Base-by-base conservation (phyloP, 2,329 filamentous ascomycete genomes). In the Stachybotrys chartarum region DNA sequence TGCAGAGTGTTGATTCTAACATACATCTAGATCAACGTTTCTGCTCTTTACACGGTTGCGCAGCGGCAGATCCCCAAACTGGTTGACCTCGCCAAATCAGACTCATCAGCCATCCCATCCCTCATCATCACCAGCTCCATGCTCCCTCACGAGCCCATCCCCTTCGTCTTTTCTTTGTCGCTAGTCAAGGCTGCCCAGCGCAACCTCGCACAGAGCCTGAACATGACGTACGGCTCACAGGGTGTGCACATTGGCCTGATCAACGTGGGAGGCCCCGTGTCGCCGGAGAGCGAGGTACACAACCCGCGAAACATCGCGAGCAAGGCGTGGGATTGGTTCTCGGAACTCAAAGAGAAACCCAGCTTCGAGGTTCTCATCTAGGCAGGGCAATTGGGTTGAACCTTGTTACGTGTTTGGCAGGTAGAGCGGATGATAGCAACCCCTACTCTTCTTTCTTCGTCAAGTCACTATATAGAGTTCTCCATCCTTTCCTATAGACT, bases 151-250 rank as follows among this genome's bases (percentile, higher is more conserved):
- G 67, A 76, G 30, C 79, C 79, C 0, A 61, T 74, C 1, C 74
- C 77, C 4, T 64, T 72, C 30, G 65, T 80, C 0, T 76, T 82
- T 18, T 76, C 75, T 0, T 66, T 82, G 6, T 78, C 75, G 2
- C 67, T 80, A 54, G 71, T 71, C 49, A 82, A 82, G 61, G 75
- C 78, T 1, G 72, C 78, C 0, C 79, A 83, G 67, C 66, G 74
- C 17, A 80, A 77, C 47, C 63, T 82, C 60, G 70, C 79, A 10
- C 65, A 76, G 55, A 75, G 69, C 16, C 64, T 82, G 59, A 61
- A 68, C 24, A 66, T 68, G 54, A 71, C 71, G 8, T 79, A 74
- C 54, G 58, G 53, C 0, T 24, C 59, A 2, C 62, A 70, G 52
- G 72, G 72, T 2, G 72, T 82, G 2, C 77, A 80, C 56, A 63